These are phyloP conservation scores for Alloascoidea africana DNA, from an alignment of 805 yeast species.

Conservation along the genomic window DNA sequence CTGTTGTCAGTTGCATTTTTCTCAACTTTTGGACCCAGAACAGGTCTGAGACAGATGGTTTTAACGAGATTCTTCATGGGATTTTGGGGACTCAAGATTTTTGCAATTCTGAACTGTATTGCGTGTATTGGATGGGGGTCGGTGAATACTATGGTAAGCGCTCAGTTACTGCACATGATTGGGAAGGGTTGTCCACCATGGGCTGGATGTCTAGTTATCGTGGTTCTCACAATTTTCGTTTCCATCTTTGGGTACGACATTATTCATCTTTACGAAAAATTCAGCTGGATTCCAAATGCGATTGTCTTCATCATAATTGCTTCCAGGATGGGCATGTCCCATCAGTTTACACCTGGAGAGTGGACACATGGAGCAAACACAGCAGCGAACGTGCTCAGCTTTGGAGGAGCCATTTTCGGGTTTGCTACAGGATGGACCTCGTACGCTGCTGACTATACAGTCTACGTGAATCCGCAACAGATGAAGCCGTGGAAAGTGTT, in stretches of 20 bases:
- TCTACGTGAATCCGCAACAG: slow-evolving; percentile 56
- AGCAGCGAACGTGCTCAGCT: slow-evolving; percentile 66
- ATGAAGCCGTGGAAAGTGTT: slow-evolving; percentile 47
- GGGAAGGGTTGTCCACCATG: slow-evolving; percentile 64
- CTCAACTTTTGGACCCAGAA: slow-evolving; percentile 68
- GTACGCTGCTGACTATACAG: slow-evolving; percentile 84
- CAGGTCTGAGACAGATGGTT: slow-evolving; percentile 83
- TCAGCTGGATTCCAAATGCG: slow-evolving; percentile 77
- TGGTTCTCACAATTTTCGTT: slow-evolving; percentile 51
- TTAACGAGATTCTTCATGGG: slow-evolving; percentile 70
- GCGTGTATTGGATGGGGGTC: slow-evolving; percentile 96
- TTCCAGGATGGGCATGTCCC: slow-evolving; percentile 56
- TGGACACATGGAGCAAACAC: slow-evolving; percentile 44
- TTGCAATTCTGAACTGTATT: slow-evolving; percentile 60
- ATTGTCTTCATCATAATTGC: slow-evolving; percentile 64
- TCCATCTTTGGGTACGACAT: slow-evolving; percentile 75
- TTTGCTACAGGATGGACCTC: slow-evolving; percentile 94
- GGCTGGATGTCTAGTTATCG: slow-evolving; percentile 76
- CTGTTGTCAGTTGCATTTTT: slow-evolving; percentile 68
- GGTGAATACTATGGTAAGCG: slow-evolving; percentile 80
- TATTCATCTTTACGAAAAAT: slow-evolving; percentile 72
- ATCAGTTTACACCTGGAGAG: slow-evolving; percentile 41
- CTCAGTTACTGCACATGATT: slow-evolving; percentile 67
- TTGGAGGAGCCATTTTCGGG: slow-evolving; percentile 75
- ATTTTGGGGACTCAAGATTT: slow-evolving; percentile 56